These are phyloP conservation scores for Alternaria longipes DNA, from an alignment of 2,329 filamentous ascomycete species.

Conservation along the genomic window DNA sequence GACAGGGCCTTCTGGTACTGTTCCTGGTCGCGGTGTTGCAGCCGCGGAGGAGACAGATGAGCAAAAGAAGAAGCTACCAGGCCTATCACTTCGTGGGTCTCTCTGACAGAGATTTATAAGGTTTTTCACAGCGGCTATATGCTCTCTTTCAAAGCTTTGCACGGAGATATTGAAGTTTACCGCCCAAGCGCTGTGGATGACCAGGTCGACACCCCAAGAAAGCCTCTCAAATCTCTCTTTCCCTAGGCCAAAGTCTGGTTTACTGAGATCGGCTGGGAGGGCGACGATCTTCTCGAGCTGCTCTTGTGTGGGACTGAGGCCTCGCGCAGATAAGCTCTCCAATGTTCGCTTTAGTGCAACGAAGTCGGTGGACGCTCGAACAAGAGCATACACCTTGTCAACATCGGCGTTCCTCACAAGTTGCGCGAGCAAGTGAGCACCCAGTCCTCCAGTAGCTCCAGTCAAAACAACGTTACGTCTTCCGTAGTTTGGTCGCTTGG, in stretches of 20 bases:
- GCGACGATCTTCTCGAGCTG: conserved; percentile 44
- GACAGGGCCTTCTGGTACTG: conserved; percentile 50
- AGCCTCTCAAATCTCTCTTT: conserved; percentile 25
- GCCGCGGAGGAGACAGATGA: conserved; percentile 58
- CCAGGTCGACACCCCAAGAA: conserved; percentile 45
- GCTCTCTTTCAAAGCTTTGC: conserved; percentile 59
- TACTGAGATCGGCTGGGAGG: conserved; percentile 54
- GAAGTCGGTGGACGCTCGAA: conserved; percentile 56
- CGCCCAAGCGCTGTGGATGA: conserved; percentile 64
- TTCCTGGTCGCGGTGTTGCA: conserved; percentile 50
- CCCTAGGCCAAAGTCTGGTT: conserved; percentile 54
- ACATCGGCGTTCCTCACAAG: conserved; percentile 42
- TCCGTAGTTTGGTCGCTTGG: not conserved
- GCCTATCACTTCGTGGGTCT: accelerated
- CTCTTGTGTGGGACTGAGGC: conserved; percentile 44
- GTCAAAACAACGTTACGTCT: conserved; percentile 57
- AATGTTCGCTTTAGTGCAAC: conserved; percentile 48
- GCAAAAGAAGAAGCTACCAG: conserved; percentile 53
- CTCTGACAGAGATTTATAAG: conserved; percentile 53
- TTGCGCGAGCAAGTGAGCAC: conserved; percentile 64
- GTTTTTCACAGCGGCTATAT: conserved; percentile 57
- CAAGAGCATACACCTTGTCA: conserved; percentile 61
- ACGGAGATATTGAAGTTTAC: conserved; percentile 67
- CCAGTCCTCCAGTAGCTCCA: conserved; percentile 72
- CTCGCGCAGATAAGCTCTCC: conserved; percentile 47